A percentile compares a stretch with the other conserved stretches of the same genome.
Evolutionary conservation across 2,329 filamentous ascomycete genomes (phyloP).

Genomic region (Fusarium marasasianum): DNA sequence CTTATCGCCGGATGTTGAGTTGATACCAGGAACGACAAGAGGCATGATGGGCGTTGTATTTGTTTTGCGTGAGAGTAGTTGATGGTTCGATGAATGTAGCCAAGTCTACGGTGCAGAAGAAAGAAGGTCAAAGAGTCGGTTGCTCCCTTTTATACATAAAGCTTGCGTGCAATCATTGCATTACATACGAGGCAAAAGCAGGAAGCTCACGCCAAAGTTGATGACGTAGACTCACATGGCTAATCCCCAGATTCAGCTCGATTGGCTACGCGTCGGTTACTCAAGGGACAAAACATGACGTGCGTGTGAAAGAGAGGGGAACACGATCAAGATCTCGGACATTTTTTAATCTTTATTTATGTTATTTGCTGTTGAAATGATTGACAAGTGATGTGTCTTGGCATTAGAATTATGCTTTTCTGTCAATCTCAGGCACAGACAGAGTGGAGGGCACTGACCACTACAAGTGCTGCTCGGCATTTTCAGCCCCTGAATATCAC

Average conservation of each 20-base stretch:
- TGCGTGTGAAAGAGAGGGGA: slow-evolving; percentile 1
- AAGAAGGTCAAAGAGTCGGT: not conserved
- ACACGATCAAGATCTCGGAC: slow-evolving; percentile 15
- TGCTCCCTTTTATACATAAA: slow-evolving; percentile 23
- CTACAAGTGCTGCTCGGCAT: not conserved
- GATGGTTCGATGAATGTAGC: not conserved
- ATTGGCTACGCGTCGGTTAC: slow-evolving; percentile 31
- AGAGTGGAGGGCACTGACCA: slow-evolving; percentile 10
- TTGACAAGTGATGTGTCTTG: slow-evolving; percentile 12
- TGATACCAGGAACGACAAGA: slow-evolving; percentile 70
- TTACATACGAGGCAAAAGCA: slow-evolving; percentile 12
- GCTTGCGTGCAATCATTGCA: slow-evolving; percentile 6
- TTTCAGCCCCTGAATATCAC: slow-evolving; percentile 8
- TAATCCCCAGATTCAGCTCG: slow-evolving; percentile 13
- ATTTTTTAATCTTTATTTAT: not conserved
- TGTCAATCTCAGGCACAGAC: slow-evolving; percentile 22
- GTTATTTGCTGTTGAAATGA: not conserved
- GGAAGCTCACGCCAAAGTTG: slow-evolving; percentile 23
- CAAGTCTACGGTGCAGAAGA: not conserved
- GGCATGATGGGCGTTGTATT: slow-evolving; percentile 60
- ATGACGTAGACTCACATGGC: slow-evolving; percentile 44
- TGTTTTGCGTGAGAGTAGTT: not conserved
- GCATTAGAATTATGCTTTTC: slow-evolving; percentile 15
- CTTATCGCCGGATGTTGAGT: slow-evolving; percentile 55
- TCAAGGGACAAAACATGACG: slow-evolving; percentile 28